phyloP scores from a whole-genome alignment of 2,329 filamentous ascomycete species.

The Magnaporthales sp. region DNA sequence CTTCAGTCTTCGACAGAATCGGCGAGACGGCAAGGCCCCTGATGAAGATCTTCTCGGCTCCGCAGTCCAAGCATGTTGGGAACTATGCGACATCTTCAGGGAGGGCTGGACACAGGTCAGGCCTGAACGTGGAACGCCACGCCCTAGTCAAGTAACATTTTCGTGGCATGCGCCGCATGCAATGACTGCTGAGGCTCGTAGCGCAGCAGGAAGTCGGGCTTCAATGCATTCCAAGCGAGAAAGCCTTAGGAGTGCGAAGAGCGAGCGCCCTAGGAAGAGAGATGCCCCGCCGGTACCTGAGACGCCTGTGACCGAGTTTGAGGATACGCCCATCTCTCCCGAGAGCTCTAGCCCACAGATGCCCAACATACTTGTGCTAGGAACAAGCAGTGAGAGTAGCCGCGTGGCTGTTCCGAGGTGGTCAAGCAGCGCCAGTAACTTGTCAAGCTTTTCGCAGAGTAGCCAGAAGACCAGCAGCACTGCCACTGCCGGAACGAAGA shows the following conservation, averaged over 20 bases:
- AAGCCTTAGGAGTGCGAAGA: slow-evolving; percentile 38
- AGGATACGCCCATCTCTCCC: slow-evolving; percentile 77
- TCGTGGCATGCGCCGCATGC: slow-evolving; percentile 32
- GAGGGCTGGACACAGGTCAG: slow-evolving; percentile 86
- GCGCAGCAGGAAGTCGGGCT: slow-evolving; percentile 33
- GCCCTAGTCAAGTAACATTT: slow-evolving; percentile 71
- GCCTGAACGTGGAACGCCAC: slow-evolving; percentile 76
- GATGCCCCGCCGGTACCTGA: slow-evolving; percentile 54
- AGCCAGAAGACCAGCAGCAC: slow-evolving; percentile 60
- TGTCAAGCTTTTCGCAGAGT: slow-evolving; percentile 71
- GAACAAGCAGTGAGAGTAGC: slow-evolving; percentile 49
- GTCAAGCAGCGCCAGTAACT: slow-evolving; percentile 72
- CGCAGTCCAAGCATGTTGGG: slow-evolving; percentile 89
- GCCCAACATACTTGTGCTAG: slow-evolving; percentile 82
- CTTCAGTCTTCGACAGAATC: slow-evolving; percentile 79
- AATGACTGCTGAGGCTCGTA: slow-evolving; percentile 26
- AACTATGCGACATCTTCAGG: slow-evolving; percentile 85
- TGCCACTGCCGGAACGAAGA: slow-evolving; percentile 51
- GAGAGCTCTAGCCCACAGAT: slow-evolving; percentile 67
- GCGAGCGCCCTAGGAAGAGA: slow-evolving; percentile 38
- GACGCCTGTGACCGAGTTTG: slow-evolving; percentile 91
- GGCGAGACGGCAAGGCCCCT: slow-evolving; percentile 59
- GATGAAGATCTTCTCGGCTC: slow-evolving; percentile 82
- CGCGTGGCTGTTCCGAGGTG: slow-evolving; percentile 38
- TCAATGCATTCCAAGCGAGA: slow-evolving; percentile 43